Base-by-base conservation (phyloP, 2,329 filamentous ascomycete genomes). In the Plectosphaerella sp. region DNA sequence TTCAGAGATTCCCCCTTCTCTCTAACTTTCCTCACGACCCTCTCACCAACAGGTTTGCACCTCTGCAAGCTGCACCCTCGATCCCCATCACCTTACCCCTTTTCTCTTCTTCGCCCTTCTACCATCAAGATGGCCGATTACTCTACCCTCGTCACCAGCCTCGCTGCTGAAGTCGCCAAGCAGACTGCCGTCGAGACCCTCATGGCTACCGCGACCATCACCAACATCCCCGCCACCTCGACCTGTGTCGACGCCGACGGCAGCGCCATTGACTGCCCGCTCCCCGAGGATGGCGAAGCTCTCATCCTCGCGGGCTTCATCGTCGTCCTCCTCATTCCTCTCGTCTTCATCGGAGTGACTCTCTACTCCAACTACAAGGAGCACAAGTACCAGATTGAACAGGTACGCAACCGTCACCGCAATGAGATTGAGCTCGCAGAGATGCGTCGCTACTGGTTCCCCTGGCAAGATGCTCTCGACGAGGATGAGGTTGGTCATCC, bases 361-460 rank as follows among this genome's bases (percentile, higher is more conserved):
- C 24, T 51, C 35, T 45, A 25, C 39, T 16, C 45, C 4, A 48
- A 45, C 49, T 12, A 18, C 51, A 47, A 16, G 28, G 48, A 56
- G 12, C 2, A 3, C 18, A n/a, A 20, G n/a, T 16, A 43, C n/a
- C 25, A 41, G 48, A 25, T 15, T 15, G 51, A 52, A 47, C 24
- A 16, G 41, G 45, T 28, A 18, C 5, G 10, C 12, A 20, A 20
- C 15, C 5, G 14, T 14, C 4, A 8, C 14, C 15, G 47, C 37
- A 10, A 35, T 18, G 52, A 57, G 22, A 52, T 58, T 10, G 56
- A 58, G 54, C 51, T 58, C 49, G 52, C 52, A 22, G 14, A 43
- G 10, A 47, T 43, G 42, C 28, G 49, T 10, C 41, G 25, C 16
- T 52, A 33, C 20, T 57, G 54, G 54, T 57, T 58, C 47, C 54